These are phyloP conservation scores for Thelephora terrestris DNA, from an alignment of 1,284 basidiomycete genomes.

Conservation along the genomic window DNA sequence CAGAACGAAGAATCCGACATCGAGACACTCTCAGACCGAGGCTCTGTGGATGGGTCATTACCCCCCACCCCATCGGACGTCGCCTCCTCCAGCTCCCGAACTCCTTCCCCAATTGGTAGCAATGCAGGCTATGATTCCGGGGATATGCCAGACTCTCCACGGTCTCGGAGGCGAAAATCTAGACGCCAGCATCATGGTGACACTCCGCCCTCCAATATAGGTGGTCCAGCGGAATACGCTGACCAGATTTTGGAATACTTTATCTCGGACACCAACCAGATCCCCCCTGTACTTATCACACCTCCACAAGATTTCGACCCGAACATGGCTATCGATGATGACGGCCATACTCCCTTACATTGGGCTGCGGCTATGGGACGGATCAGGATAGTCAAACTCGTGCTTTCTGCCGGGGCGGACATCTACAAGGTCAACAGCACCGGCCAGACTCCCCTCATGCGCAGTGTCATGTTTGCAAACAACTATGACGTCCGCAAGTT, in stretches of 20 bases:
- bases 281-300: slow-evolving; percentile 80
- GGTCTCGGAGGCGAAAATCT: slow-evolving; percentile 27
- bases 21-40: slow-evolving; percentile 50
- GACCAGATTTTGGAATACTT: slow-evolving; percentile 99
- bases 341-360: slow-evolving; percentile 94
- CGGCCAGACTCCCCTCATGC: slow-evolving; percentile 97
- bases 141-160: slow-evolving; percentile 12
- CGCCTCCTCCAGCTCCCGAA: slow-evolving; percentile 80
- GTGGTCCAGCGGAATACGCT: slow-evolving; percentile 62
- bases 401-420: slow-evolving; percentile 91
- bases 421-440: slow-evolving; percentile 96
- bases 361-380: slow-evolving; percentile 99
- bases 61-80: slow-evolving; percentile 73
- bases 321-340: slow-evolving; percentile 96
- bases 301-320: slow-evolving; percentile 93
- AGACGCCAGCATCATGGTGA: slow-evolving; percentile 14
- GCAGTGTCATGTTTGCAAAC: slow-evolving; percentile 99
- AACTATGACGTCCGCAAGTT: slow-evolving; percentile 99
- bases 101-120: slow-evolving; percentile 73
- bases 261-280: slow-evolving; percentile 93
- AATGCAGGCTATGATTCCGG: slow-evolving; percentile 26
- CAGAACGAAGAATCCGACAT: slow-evolving; percentile 42
- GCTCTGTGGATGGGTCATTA: slow-evolving; percentile 75
- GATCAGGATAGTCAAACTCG: slow-evolving; percentile 90
- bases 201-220: slow-evolving; percentile 24